Conservation (phyloP, 1,139 yeast species). For the Nakaseomyces glabratus region DNA sequence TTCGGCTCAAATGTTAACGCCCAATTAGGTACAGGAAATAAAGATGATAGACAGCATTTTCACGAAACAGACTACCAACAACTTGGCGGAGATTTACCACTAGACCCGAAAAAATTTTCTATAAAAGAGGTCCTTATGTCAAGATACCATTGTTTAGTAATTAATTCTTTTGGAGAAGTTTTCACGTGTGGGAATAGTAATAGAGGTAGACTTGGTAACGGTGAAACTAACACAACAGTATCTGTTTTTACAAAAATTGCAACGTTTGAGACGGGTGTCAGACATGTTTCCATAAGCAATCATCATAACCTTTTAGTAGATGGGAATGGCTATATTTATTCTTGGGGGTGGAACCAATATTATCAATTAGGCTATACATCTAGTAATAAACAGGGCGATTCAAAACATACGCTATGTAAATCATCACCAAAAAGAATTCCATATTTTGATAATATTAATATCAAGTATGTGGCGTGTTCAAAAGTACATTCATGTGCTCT, state of each 20-base stretch:
- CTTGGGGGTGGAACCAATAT: conserved; percentile 72
- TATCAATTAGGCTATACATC: conserved; percentile 57
- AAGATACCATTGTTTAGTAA: conserved; percentile 55
- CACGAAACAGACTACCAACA: conserved; percentile 30
- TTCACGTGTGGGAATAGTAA: conserved; percentile 61
- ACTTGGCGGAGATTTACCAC: conserved; percentile 18
- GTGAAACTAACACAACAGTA: conserved; percentile 35
- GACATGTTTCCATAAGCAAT: conserved; percentile 45
- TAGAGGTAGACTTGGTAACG: conserved; percentile 63
- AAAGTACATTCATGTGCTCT: conserved; percentile 59
- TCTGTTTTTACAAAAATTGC: conserved; percentile 33
- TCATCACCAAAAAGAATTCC: conserved; percentile 44
- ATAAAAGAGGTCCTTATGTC: conserved; percentile 41
- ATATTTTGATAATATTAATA: conserved; percentile 36
- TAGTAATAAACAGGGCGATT: conserved; percentile 29
- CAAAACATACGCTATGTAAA: conserved; percentile 15
- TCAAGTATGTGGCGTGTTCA: conserved; percentile 58
- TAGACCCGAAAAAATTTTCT: no score
- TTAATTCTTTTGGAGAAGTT: conserved; percentile 46
- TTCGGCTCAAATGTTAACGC: conserved; percentile 61
- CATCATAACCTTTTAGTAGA: conserved; percentile 60
- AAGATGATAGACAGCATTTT: conserved; percentile 43
- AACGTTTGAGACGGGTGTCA: conserved; percentile 29
- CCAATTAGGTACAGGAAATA: conserved; percentile 61
- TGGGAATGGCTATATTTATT: conserved; percentile 42